Conservation (phyloP, 2,329 filamentous ascomycete species). For the Phoma sp. region DNA sequence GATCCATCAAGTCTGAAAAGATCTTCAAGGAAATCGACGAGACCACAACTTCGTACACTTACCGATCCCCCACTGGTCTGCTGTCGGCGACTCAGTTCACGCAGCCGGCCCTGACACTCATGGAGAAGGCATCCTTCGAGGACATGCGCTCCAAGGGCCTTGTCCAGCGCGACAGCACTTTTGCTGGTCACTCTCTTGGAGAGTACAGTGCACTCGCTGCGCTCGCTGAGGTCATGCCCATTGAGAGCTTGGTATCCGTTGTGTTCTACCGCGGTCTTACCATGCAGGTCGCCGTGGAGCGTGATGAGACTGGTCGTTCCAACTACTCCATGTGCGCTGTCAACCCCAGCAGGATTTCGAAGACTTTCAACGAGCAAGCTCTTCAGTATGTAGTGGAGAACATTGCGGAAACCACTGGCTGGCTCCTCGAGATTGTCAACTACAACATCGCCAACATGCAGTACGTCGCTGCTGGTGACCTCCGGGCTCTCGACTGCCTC, state of each 20-base stretch:
- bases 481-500: constrained; percentile 70
- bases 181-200: constrained; percentile 96
- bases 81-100: constrained; percentile 98
- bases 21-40: constrained; percentile 99
- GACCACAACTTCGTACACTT: constrained; percentile 93
- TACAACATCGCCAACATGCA: constrained; percentile 79
- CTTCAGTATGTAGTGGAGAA: constrained; percentile 96
- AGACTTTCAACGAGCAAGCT: constrained; percentile 98
- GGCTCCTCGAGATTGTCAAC: constrained; percentile 99
- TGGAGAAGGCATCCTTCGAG: constrained; percentile 99
- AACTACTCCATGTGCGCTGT: constrained; percentile 99
- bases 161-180: constrained; percentile 94
- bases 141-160: constrained; percentile 98
- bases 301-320: constrained; percentile 88
- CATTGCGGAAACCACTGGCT: constrained; percentile 90
- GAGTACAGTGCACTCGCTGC: constrained; percentile 98
- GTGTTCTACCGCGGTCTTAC: constrained; percentile 99
- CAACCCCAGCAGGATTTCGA: constrained; percentile 96
- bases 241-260: constrained; percentile 95
- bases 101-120: constrained; percentile 93
- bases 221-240: constrained; percentile 98
- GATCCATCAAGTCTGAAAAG: constrained; percentile 95
- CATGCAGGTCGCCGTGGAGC: constrained; percentile 99
- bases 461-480: constrained; percentile 72
- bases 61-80: constrained; percentile 91